Percentiles rank a stretch among this genome's conserved stretches.
phyloP scores from a whole-genome alignment of 495 filamentous ascomycete species.

The Podospora pseudocomata region DNA sequence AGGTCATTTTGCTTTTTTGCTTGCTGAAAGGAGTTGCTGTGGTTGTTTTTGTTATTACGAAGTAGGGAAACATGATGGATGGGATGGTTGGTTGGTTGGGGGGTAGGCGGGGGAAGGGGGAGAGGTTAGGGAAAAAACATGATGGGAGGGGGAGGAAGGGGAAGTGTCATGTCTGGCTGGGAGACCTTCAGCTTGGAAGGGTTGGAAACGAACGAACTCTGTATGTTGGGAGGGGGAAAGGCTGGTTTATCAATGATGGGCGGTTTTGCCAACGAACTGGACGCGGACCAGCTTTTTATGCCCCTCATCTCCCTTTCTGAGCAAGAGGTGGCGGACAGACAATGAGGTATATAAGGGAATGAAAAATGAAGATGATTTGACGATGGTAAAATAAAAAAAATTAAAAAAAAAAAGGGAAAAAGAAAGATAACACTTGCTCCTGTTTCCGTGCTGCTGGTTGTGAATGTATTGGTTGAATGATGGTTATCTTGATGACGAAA shows the following conservation, averaged over 20 bases:
- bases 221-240: too few relatives aligned
- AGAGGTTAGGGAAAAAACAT: background rate
- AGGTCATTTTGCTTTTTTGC: slow-evolving; percentile 11
- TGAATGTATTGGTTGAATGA: background rate
- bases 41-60: background rate
- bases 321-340: background rate
- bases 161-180: too few relatives aligned
- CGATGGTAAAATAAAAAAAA: background rate
- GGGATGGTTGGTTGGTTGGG: background rate
- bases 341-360: slow-evolving; percentile 5
- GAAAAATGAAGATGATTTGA: slow-evolving; percentile 19
- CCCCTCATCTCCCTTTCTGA: too few relatives aligned
- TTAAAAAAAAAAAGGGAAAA: too few relatives aligned
- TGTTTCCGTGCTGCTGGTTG: background rate
- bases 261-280: too few relatives aligned
- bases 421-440: background rate
- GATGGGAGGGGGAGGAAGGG: too few relatives aligned
- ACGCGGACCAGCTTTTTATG: too few relatives aligned
- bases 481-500: background rate
- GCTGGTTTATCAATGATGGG: too few relatives aligned
- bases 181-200: too few relatives aligned
- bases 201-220: too few relatives aligned
- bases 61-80: slow-evolving; percentile 1
- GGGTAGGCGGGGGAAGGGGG: too few relatives aligned
- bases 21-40: slow-evolving; percentile 1